phyloP scores from a whole-genome alignment of 208 protist species.

The Trypanosomatidae sp. region DNA sequence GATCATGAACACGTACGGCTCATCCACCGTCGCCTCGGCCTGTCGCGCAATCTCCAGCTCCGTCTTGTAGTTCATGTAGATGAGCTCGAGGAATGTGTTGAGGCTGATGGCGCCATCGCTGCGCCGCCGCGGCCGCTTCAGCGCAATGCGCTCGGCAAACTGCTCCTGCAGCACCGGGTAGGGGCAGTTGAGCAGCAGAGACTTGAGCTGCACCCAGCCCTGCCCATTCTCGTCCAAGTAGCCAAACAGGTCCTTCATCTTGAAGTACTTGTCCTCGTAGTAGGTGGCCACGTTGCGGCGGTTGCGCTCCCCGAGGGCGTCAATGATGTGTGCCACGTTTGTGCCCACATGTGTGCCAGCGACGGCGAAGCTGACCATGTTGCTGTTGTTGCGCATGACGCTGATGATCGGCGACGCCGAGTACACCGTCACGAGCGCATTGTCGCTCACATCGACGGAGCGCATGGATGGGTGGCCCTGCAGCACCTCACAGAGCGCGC shows the following conservation, averaged over 20 bases:
- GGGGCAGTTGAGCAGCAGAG: slow-evolving; percentile 50
- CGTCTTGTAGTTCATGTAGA: slow-evolving; percentile 84
- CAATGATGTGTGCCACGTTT: slow-evolving; percentile 58
- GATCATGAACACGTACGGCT: slow-evolving; percentile 49
- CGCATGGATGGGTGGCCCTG: slow-evolving; percentile 54
- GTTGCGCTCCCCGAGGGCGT: slow-evolving; percentile 34
- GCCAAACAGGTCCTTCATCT: slow-evolving; percentile 73
- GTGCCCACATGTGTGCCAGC: slow-evolving; percentile 53
- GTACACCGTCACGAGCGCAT: slow-evolving; percentile 63
- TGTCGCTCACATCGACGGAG: slow-evolving; percentile 55
- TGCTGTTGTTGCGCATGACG: slow-evolving; percentile 52
- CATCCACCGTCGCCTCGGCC: slow-evolving; percentile 18
- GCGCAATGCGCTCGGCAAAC: slow-evolving; percentile 65
- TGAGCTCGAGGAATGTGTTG: slow-evolving; percentile 69
- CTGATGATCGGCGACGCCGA: slow-evolving; percentile 48
- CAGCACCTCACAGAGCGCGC: slow-evolving; percentile 29
- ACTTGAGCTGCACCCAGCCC: slow-evolving; percentile 63
- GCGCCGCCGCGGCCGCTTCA: slow-evolving; percentile 41
- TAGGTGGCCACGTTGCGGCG: slow-evolving; percentile 38
- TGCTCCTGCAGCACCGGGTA: slow-evolving; percentile 74
- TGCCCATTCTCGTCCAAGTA: slow-evolving; percentile 60
- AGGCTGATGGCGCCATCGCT: slow-evolving; percentile 51
- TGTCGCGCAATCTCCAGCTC: slow-evolving; percentile 37
- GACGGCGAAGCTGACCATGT: slow-evolving; percentile 52
- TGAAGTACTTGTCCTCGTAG: slow-evolving; percentile 72